Base-by-base conservation (phyloP, 108 stramenopile genomes). In the Seminavis robusta region DNA sequence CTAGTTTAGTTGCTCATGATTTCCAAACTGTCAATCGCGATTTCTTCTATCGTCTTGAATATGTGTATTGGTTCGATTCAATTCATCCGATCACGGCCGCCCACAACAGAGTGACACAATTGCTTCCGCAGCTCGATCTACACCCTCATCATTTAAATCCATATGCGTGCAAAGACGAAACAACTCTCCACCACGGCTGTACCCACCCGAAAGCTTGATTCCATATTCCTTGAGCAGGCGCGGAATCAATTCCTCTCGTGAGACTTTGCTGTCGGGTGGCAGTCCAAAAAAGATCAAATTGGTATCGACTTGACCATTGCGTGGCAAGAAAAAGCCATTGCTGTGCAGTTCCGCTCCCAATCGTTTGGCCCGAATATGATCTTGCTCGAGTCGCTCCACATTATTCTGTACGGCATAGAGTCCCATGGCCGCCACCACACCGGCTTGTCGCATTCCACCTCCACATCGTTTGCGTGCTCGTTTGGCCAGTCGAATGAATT, bases 381-480 rank as follows among this genome's bases (percentile, higher is more conserved):
- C 98, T 8, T 92, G 84, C 16, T 56, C 69, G 16, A 99, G 66
- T 42, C 94, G 67, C n/a, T 80, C 79, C 7, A 94, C 71, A 54
- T 87, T 78, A 56, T 95, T 78, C 44, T 84, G 44, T 11, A 98
- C 65, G 1, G 94, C 96, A 59, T 86, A 82, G 60, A 95, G 61
- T 4, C 94, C 94, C 82, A 92, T 87, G 25, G 90, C 79, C 6
- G 97, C 97, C 30, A 98, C 70, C 0, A 95, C 86, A 30, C 97
- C 95, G 1, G 74, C 85, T 47, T 99, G 98, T 25, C 98, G 79
- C 97, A 97, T 97, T 6, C 96, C 97, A 20, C 98, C 98, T 0
- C 98, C 98, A 30, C 93, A 70, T 16, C 94, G 89, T 73, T 99
- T 99, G 0, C 98, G 52, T 40, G 89, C 85, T 48, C 95, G 76